Base-by-base conservation (phyloP, 805 yeast species). In the Spencermartinsiella europaea region DNA sequence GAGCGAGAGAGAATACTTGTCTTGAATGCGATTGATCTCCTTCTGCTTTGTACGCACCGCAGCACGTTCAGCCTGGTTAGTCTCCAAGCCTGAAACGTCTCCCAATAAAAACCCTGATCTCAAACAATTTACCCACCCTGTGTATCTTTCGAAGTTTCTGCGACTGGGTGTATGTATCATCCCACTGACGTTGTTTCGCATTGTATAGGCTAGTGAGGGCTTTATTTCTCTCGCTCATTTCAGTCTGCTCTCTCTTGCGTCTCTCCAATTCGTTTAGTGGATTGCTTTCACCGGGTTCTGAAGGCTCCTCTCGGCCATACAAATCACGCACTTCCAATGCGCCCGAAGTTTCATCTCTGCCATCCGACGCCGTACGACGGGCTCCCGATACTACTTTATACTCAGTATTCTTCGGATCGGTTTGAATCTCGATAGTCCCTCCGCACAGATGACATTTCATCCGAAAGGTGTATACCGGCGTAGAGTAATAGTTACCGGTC, bases 391-490 rank as follows among this genome's bases (percentile, higher is more conserved):
- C 38, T 12, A 60, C 49, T n/a, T 31, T 49, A 36, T 63, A 63
- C 16, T 42, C 44, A 2, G 65, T 53, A 21, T 58, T 63, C 44
- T 58, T 42, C 7, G 68, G 68, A 52, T 64, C 66, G 4, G 68
- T 64, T 20, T 52, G 47, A 19, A 64, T 61, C 25, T 50, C 61
- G 19, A 62, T 45, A 5, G 16, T 21, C 27, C 57, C 51, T 7
- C 53, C 38, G 43, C 68, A 64, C 12, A 49, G 40, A 4, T 50
- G 58, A 35, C 67, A 64, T 33, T 62, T 61, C 35, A 64, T 41
- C 7, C 50, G 35, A 36, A 64, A 64, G 3, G 51, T 47, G 52
- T 58, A 64, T 3, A 64, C 57, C 10, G 64, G 57, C 15, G 62
- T 58, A 12, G 64, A 44, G 22, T 51, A 57, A 34, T 63, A 64